Conservation (phyloP, 1,139 yeast genomes). For the Fermentozyma sake region DNA sequence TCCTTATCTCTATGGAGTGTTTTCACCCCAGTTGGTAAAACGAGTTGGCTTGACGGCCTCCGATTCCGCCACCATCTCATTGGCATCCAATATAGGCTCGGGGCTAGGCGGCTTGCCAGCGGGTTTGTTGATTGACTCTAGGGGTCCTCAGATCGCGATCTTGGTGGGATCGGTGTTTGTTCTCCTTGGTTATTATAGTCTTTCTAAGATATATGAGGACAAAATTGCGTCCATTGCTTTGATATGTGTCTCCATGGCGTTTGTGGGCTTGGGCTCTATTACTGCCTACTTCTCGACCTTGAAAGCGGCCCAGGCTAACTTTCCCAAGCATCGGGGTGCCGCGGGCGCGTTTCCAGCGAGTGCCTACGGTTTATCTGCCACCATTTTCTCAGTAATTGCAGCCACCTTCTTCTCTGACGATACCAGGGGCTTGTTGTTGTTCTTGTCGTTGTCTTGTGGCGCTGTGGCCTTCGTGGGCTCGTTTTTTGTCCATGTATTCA, state of each 20-base stretch:
- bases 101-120: constrained; percentile 68
- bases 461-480: constrained; percentile 32
- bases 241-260: constrained; percentile 36
- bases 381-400: constrained; percentile 40
- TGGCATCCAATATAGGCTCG: constrained; percentile 59
- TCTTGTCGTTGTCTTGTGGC: constrained; percentile 37
- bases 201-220: constrained; percentile 27
- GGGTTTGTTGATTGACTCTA: constrained; percentile 58
- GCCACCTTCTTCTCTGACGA: constrained; percentile 41
- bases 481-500: constrained; percentile 32
- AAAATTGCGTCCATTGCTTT: constrained; percentile 19
- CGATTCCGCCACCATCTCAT: constrained; percentile 59
- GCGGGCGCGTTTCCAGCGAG: constrained; percentile 65
- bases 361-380: constrained; percentile 50
- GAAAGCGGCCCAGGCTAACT: constrained; percentile 66
- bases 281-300: constrained; percentile 61
- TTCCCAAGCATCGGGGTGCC: constrained; percentile 64
- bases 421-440: constrained; percentile 37
- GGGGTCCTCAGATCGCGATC: constrained; percentile 52
- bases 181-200: constrained; percentile 36
- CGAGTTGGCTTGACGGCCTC: constrained; percentile 54
- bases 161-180: constrained; percentile 50
- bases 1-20: constrained; percentile 67
- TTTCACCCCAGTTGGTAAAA: constrained; percentile 63
- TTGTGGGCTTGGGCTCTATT: constrained; percentile 64